These are phyloP conservation scores for Flaveria floridana DNA, from an alignment of 140 eudicot species.

Conservation along the genomic window DNA sequence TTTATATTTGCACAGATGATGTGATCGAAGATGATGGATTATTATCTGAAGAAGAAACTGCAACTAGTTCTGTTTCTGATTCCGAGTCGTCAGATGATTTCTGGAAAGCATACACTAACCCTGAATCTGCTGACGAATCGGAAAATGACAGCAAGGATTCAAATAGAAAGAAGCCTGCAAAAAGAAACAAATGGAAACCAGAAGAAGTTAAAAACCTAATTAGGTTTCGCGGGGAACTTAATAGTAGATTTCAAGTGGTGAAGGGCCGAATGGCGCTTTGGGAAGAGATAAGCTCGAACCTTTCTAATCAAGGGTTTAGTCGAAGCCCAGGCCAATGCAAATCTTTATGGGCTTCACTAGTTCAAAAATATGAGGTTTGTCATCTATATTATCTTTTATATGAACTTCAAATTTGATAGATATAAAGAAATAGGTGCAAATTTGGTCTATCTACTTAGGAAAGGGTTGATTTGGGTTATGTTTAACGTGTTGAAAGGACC, in stretches of 20 bases:
- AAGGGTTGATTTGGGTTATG: not conserved
- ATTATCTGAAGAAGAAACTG: slow-evolving; percentile 48
- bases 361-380: slow-evolving; percentile 89
- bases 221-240: slow-evolving; percentile 62
- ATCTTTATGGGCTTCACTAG: slow-evolving; percentile 86
- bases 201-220: slow-evolving; percentile 83
- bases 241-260: slow-evolving; percentile 78
- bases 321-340: slow-evolving; percentile 92
- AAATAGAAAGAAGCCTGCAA: slow-evolving; percentile 42
- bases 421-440: not conserved
- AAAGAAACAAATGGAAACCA: slow-evolving; percentile 89
- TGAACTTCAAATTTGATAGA: not conserved
- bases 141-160: slow-evolving; percentile 33
- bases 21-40: slow-evolving; percentile 33
- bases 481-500: not conserved
- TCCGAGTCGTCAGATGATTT: slow-evolving; percentile 50
- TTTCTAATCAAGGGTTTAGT: slow-evolving; percentile 56
- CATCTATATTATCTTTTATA: slow-evolving; percentile 11
- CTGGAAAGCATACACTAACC: slow-evolving; percentile 46
- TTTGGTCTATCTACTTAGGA: not conserved
- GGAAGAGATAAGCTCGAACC: slow-evolving; percentile 78
- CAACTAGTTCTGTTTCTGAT: slow-evolving; percentile 35
- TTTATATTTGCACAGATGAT: slow-evolving; percentile 36
- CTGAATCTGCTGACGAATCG: slow-evolving; percentile 23
- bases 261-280: slow-evolving; percentile 99